Base-by-base conservation (phyloP, 345 rosid species). In the Pelargonium nanum region DNA sequence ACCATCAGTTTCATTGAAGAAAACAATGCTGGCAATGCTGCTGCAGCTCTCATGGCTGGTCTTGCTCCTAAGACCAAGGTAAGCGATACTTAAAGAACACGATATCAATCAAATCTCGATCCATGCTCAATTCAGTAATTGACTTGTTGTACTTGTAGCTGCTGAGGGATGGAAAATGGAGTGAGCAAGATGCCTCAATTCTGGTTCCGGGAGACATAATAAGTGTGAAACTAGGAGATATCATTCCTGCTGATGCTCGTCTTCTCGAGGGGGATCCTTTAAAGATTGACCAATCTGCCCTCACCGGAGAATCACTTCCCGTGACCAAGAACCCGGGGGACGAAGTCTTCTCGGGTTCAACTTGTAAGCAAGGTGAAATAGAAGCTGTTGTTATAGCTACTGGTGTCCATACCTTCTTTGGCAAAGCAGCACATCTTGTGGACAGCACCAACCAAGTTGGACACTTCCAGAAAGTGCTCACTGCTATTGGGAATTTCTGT, bases 231-330 rank as follows among this genome's bases (percentile, higher is more conserved):
- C 71, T 88, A 24, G 96, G 96, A 50, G 93, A 88, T 63, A 86
- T 89, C 66, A 73, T 89, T 68, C 96, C 96, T 24, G 96, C 96
- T 19, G 94, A 89, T 80, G 96, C 94, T 23, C 93, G 96, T 70
- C 89, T 89, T 45, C 88, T 89, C 17, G 96, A 86, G 70, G 96
- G 94, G 0, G 96, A 89, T 67, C 74, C 96, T 4, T 70, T 88
- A 16, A 88, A 88, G 76, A 64, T 88, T 0, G 96, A 88, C 62
- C 87, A 82, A 66, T 82, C 84, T 19, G 84, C 84, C 25, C 80
- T 82, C 1, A 82, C 87, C 0, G 87, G 87, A 48, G 87, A 82
- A 68, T 82, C 87, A 21, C 87, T 82, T 25, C 72, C 96, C 0
- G 93, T 83, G 22, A 88, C 89, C 16, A 88, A 79, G 81, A 65